Conservation (phyloP, 345 rosid species). For the Xanthoceras sorbifolium region DNA sequence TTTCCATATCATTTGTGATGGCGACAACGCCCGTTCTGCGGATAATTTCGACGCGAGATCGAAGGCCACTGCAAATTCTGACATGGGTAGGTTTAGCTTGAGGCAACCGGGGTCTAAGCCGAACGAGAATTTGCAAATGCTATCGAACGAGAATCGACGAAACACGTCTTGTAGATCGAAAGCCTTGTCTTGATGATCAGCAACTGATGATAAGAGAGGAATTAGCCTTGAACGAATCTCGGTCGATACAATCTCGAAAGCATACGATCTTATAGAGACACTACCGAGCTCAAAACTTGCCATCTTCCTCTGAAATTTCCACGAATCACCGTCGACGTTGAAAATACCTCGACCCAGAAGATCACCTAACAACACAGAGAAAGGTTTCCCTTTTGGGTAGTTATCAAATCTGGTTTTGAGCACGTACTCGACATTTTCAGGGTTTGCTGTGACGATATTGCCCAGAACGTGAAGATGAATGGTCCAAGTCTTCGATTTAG, state of each 20-base stretch:
- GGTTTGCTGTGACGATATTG: slow-evolving; percentile 57
- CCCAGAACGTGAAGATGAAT: slow-evolving; percentile 50
- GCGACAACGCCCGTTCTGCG: slow-evolving; percentile 50
- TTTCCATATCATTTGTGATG: slow-evolving; percentile 57
- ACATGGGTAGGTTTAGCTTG: slow-evolving; percentile 42
- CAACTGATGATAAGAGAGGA: slow-evolving; percentile 38
- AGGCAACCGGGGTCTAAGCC: slow-evolving; percentile 70
- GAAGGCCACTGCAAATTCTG: slow-evolving; percentile 58
- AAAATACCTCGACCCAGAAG: slow-evolving; percentile 76
- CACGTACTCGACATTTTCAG: slow-evolving; percentile 58
- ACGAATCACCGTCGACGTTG: slow-evolving; percentile 63
- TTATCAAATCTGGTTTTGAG: slow-evolving; percentile 61
- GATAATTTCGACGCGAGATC: slow-evolving; percentile 56
- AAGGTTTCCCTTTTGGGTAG: slow-evolving; percentile 72
- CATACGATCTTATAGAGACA: slow-evolving; percentile 41
- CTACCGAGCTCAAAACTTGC: slow-evolving; percentile 69
- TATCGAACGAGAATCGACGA: slow-evolving; percentile 68
- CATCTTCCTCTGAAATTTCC: slow-evolving; percentile 67
- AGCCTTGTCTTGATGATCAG: slow-evolving; percentile 6
- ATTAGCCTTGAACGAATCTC: slow-evolving; percentile 50
- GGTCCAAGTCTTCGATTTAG: slow-evolving; percentile 40
- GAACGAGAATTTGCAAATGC: slow-evolving; percentile 59
- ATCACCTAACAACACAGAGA: slow-evolving; percentile 60
- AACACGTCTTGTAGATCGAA: slow-evolving; percentile 67
- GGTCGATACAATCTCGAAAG: slow-evolving; percentile 40